Base-by-base conservation (phyloP, 441 rosid species). In the Kokia cookei region DNA sequence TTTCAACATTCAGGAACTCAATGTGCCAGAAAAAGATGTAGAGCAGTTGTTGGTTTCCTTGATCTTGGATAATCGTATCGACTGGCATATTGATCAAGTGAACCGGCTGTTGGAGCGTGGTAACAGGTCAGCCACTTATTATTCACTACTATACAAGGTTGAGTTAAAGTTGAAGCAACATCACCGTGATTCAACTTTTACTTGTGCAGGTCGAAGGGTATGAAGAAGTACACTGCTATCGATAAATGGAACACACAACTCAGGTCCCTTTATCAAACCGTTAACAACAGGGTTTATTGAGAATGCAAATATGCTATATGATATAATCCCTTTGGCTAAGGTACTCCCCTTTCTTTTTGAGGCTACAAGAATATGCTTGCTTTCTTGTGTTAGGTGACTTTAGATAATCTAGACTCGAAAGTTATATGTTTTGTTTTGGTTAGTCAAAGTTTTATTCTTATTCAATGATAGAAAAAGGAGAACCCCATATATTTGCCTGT, bases 211-310 rank as follows among this genome's bases (percentile, higher is more conserved):
- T 89, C 91, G 3, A 96, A 91, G 83, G 98, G 97, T 74, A 92
- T 93, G 97, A 94, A 92, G 82, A 88, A 94, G 82, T 96, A 92
- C 37, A 79, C 91, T 0, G 98, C 98, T 5, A 80, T 96, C 37
- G 97, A 96, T 76, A 94, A 92, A 85, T 96, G 99, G 98, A 96
- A 86, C 87, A 84, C 98, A 1, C 98, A 93, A 58, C 98, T 96
- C 26, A 83, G 79, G 81, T 87, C 96, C 59, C 93, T 96, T 54
- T 88, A 85, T 67, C 85, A 78, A 71, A 86, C 89, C 58, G 76
- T 96, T 70, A 79, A 89, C 83, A 91, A 91, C 79, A 79, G 97
- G 22, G 97, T 96, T 72, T 87, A 83, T 69, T 93, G 85, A 87
- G 74, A n/a, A 14, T 24, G 27, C 74, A 37, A 15, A 27, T 37